Conservation (phyloP, 768 basidiomycete species). For the Termitomyces bulborhizus region DNA sequence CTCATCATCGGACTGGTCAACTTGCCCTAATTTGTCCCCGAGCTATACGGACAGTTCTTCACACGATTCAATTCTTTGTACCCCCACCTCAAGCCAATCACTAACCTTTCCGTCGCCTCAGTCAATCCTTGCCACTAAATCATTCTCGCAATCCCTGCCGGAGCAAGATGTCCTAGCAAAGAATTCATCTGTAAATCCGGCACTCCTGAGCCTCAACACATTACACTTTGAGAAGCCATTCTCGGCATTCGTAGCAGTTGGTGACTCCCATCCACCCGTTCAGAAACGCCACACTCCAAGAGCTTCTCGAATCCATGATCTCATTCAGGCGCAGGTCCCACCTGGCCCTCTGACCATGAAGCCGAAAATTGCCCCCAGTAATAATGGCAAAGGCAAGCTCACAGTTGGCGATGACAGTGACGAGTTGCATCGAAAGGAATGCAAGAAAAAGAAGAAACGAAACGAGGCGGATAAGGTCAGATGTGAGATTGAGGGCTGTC, state of each 20-base stretch:
- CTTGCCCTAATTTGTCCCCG: neutral
- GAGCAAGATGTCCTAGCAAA: neutral
- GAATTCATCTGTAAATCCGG: neutral
- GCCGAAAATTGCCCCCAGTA: neutral
- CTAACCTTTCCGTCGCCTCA: neutral
- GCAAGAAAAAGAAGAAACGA: conserved; percentile 1
- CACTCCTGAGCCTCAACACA: neutral
- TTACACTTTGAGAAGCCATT: neutral
- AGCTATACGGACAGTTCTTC: conserved; percentile 4
- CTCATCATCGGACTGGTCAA: neutral
- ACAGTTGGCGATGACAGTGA: neutral
- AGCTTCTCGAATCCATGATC: neutral
- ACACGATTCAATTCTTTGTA: conserved; percentile 1
- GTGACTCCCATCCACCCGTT: neutral
- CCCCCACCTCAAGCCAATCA: neutral
- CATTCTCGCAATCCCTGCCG: neutral
- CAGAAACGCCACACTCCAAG: neutral
- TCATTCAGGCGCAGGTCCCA: neutral
- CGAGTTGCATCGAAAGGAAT: neutral
- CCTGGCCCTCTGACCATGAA: neutral
- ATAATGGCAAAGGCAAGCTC: neutral
- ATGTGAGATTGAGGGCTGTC: conserved; percentile 2
- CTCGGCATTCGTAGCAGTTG: neutral
- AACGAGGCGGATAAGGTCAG: neutral
- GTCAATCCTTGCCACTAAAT: neutral